Base-by-base conservation (phyloP, 176 grass and related monocot genomes). In the Oryza brachyantha region DNA sequence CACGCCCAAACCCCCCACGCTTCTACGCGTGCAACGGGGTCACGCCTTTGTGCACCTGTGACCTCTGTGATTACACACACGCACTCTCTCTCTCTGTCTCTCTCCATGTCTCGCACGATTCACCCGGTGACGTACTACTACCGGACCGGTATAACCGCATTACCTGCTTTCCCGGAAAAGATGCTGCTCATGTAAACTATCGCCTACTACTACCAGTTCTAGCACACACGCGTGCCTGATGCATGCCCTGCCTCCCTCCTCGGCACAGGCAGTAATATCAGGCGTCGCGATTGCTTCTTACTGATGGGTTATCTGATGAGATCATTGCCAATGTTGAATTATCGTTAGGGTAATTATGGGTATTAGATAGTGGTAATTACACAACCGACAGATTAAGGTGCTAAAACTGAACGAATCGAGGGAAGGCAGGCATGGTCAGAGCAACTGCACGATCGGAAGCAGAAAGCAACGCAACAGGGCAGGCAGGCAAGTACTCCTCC, bases 91-190 rank as follows among this genome's bases (percentile, higher is more conserved):
- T 58, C 59, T 73, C 79, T 69, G 55, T 69, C 79, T 68, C 59
- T 63, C 79, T 59, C 58, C 14, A 21, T 21, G 7, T 64, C 68
- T 57, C 66, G 59, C 79, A 61, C 29, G 19, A 78, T 87, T 87
- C 67, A 83, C 46, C 46, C 46, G 67, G 59, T 16, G 35, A 17
- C 72, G 55, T 43, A 16, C 45, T 22, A 3, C 40, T 38, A 0
- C n/a, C n/a, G n/a, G 36, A 21, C 63, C 28, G 5, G 64, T 39
- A 29, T 39, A 29, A 76, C 59, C 10, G 57, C 5, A 32, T 43
- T 45, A 5, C 27, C 59, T 21, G 38, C 28, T 62, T 19, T 71
- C 28, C 68, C 25, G 48, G 0, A 10, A 71, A 46, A 27, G 14
- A 4, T 71, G 41, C 64, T 10, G 10, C 43, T 17, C 10, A 16